These are phyloP conservation scores for Suillus tomentosus DNA, from an alignment of 768 basidiomycete species.

Conservation along the genomic window DNA sequence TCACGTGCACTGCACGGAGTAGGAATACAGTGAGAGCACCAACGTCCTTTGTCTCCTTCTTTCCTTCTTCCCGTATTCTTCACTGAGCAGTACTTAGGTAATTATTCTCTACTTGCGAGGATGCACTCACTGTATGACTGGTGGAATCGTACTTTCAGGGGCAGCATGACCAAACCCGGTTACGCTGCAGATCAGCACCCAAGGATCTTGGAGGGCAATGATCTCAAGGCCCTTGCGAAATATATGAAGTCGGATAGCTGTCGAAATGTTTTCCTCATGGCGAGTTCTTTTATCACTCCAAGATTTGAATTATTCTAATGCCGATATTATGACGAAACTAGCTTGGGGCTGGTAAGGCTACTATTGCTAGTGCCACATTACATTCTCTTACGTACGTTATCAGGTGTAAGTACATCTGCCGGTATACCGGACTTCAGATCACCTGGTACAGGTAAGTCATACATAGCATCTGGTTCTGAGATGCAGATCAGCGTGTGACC, in stretches of 20 bases:
- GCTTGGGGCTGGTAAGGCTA: conserved; percentile 65
- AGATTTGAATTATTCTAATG: neutral
- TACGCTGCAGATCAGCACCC: conserved; percentile 13
- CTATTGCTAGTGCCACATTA: neutral
- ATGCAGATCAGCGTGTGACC: neutral
- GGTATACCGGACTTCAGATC: conserved; percentile 92
- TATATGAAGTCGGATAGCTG: conserved; percentile 72
- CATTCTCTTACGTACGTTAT: neutral
- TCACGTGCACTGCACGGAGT: neutral
- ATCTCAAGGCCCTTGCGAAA: conserved; percentile 53
- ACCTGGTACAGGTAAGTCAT: conserved; percentile 69
- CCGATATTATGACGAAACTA: conserved; percentile 26
- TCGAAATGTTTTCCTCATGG: conserved; percentile 74
- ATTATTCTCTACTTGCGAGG: neutral
- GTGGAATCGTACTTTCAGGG: conserved; percentile 3
- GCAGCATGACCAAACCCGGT: conserved; percentile 4
- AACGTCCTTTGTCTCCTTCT: neutral
- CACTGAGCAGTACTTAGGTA: neutral
- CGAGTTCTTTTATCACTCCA: conserved; percentile 27
- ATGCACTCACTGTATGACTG: conserved; percentile 9
- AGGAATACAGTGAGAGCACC: neutral
- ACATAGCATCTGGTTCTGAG: neutral
- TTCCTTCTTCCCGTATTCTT: neutral
- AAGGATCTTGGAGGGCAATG: conserved; percentile 35
- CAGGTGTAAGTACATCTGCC: conserved; percentile 77